Evolutionary conservation across 2,329 filamentous ascomycete species (phyloP).

Genomic region (Reticulascus tulasneorum): DNA sequence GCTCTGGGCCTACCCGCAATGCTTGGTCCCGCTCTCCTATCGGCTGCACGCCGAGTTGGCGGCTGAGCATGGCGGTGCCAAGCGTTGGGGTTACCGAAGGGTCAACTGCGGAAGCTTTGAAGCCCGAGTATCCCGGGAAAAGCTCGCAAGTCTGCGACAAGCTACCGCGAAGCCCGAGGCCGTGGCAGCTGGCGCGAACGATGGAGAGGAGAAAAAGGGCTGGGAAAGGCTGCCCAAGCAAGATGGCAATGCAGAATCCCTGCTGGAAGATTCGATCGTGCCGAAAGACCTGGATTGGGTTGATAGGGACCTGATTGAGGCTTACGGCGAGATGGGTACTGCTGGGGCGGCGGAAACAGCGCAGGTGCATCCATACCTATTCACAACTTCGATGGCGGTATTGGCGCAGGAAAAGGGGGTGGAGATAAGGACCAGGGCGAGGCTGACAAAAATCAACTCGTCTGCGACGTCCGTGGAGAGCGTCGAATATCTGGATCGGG

Average conservation of each 20-base stretch:
- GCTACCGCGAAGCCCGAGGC: conserved; percentile 11
- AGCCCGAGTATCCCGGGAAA: conserved; percentile 31
- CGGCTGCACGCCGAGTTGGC: conserved; percentile 78
- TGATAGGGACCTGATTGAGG: conserved; percentile 57
- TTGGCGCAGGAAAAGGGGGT: conserved; percentile 68
- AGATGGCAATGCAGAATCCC: conserved; percentile 40
- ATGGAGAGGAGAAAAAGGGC: conserved; percentile 31
- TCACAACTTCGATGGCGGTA: conserved; percentile 78
- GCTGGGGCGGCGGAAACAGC: conserved; percentile 71
- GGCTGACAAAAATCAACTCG: conserved; percentile 64
- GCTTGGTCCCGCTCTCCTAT: conserved; percentile 83
- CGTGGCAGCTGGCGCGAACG: conserved; percentile 3
- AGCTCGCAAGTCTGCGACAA: conserved; percentile 25
- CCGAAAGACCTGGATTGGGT: conserved; percentile 86
- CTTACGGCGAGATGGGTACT: conserved; percentile 77
- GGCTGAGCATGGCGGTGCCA: conserved; percentile 72
- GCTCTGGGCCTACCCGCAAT: conserved; percentile 84
- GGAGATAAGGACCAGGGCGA: conserved; percentile 61
- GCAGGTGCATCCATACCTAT: conserved; percentile 89
- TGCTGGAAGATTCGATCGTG: conserved; percentile 56
- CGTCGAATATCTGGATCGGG: conserved; percentile 56
- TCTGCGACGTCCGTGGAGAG: conserved; percentile 48
- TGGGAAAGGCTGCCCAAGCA: conserved; percentile 63
- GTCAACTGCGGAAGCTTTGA: conserved; percentile 66
- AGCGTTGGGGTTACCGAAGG: conserved; percentile 81